These are phyloP conservation scores for Grosmannia clavigera DNA, from an alignment of 2,329 filamentous ascomycete species.

Conservation along the genomic window DNA sequence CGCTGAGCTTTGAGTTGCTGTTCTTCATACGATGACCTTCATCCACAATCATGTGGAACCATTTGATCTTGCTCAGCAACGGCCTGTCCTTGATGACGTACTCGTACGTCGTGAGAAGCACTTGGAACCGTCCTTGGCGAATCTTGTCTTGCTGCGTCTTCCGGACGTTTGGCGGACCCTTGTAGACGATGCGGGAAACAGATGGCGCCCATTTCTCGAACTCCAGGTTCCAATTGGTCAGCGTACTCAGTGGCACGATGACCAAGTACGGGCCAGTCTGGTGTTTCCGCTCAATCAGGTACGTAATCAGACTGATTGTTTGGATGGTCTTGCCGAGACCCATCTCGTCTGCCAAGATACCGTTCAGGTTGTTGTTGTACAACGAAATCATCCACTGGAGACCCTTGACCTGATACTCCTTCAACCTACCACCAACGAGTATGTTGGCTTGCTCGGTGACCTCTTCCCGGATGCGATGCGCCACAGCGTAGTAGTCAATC, in stretches of 20 bases:
- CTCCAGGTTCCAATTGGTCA: slow-evolving; percentile 97
- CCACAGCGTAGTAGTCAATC: slow-evolving; percentile 98
- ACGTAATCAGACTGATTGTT: slow-evolving; percentile 93
- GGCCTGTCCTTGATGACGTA: slow-evolving; percentile 99
- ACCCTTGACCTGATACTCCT: slow-evolving; percentile 98
- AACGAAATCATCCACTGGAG: slow-evolving; percentile 99
- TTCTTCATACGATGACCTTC: slow-evolving; percentile 99
- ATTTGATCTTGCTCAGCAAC: slow-evolving; percentile 94
- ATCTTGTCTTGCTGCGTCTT: slow-evolving; percentile 91
- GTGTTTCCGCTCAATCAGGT: slow-evolving; percentile 90
- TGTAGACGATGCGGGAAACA: slow-evolving; percentile 83
- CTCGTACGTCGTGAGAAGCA: slow-evolving; percentile 93
- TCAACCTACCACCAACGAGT: slow-evolving; percentile 81
- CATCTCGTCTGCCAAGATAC: slow-evolving; percentile 98
- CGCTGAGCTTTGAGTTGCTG: slow-evolving; percentile 86
- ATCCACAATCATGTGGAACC: slow-evolving; percentile 99
- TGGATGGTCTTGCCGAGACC: slow-evolving; percentile 99
- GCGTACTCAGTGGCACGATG: slow-evolving; percentile 89
- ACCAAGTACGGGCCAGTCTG: slow-evolving; percentile 89
- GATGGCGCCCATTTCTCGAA: slow-evolving; percentile 98
- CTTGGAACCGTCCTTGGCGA: slow-evolving; percentile 89
- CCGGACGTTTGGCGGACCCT: slow-evolving; percentile 77
- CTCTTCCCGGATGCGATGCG: slow-evolving; percentile 89
- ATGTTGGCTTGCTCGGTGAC: slow-evolving; percentile 72
- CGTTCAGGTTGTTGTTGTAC: slow-evolving; percentile 99